Base-by-base conservation (phyloP, 805 yeast genomes). In the Ogataea dorogensis region DNA sequence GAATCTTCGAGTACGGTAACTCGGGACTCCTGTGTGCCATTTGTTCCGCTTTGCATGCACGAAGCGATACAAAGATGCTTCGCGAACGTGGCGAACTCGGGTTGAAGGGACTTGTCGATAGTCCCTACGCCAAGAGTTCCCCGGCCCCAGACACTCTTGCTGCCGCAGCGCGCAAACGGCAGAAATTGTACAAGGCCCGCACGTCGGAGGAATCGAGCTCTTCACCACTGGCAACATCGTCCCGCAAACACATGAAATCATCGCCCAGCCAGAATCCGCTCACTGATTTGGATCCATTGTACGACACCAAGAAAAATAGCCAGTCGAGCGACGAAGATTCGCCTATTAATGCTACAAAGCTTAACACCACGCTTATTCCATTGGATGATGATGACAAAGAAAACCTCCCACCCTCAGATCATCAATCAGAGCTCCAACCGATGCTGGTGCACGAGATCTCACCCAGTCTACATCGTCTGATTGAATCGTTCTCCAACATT, bases 281-380 rank as follows among this genome's bases (percentile, higher is more conserved):
- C 17, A 54, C 59, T 7, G 59, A 54, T 25, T 27, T 54, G 20
- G 59, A 54, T 28, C 59, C 59, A 11, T 20, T 54, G 2, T 54
- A 43, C 33, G 47, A 43, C 16, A 26, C 34, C 14, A 34, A 32
- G 17, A 40, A 40, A 23, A 17, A 33, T 6, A 18, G 37, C 5
- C 39, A 40, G 27, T 24, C 33, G 16, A 28, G 42, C 20, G 51
- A 47, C 24, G 46, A 48, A 13, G 73, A 64, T 64, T 57, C 42
- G 6, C 65, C 65, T 12, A 41, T 60, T 14, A 53, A 54, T 37
- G 80, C 80, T n/a, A 71, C 73, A 5, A 75, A 75, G 49, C 56
- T 71, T 26, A 75, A 73, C 46, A 75, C 80, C 3, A 64, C 78
- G 25, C 66, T 75, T 15, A 74, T 75, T 29, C 73, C 71, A 42